Evolutionary conservation across 2,329 filamentous ascomycete genomes (phyloP), one percentile per base, ranked within the genome.

Genomic region (Akanthomyces muscarius): DNA sequence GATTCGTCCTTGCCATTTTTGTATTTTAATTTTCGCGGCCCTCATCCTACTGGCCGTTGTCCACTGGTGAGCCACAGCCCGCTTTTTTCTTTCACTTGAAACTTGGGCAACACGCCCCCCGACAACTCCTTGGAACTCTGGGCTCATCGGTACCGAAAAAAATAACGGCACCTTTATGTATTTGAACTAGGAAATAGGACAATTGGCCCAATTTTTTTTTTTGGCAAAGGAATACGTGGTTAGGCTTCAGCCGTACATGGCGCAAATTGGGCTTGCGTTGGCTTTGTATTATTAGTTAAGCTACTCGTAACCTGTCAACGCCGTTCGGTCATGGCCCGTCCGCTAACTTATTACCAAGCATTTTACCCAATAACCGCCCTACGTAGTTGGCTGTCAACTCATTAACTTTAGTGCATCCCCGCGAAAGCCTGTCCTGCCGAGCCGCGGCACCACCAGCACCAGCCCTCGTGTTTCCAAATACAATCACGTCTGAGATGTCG

Each of bases 111-210:
- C 48, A 61, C 58, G 57, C 58, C 58, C 58, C 58, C 58, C 38
- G 11, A 33, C 48, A 61, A 61, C 58, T 61, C 58, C 58, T 61
- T 61, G 58, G 58, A 61, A 61, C 58, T 61, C 33, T 5, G 30
- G n/a, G 25, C 48, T 13, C 18, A 48, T 45, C 42, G 16, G 38
- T 42, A 33, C 16, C 28, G 4, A 60, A 51, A 41, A 30, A n/a
- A 60, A 60, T 13, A 33, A 13, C 18, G 5, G 33, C 3, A 38
- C 11, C 14, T 47, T 28, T n/a, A 33, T 13, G 25, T 10, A 25
- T 30, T 30, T 5, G 28, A 28, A 28, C 21, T 21, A 21, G 21
- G 21, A 21, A 21, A 21, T 21, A 21, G 21, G 21, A 21, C 21
- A 21, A 21, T 21, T 21, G 21, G 21, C 21, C 21, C 21, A 21